A percentile compares a stretch with the other conserved stretches of the same genome.
Evolutionary conservation across 1,284 basidiomycete species (phyloP).

Genomic region (Crucibulum parvulum): DNA sequence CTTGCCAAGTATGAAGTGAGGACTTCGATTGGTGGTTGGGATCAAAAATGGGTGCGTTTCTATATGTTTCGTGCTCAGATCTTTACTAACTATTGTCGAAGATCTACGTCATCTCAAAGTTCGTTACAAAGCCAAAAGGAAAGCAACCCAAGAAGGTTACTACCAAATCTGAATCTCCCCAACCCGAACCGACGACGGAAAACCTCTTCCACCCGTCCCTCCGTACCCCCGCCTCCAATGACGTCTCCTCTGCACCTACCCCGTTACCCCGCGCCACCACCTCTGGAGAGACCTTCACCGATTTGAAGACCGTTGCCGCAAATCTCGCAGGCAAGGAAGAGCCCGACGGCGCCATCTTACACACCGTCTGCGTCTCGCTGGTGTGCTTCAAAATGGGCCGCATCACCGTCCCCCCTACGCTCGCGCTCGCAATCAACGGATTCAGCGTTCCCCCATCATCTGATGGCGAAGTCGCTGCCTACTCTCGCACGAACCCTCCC

Average conservation of each 20-base stretch:
- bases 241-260: constrained; percentile 12
- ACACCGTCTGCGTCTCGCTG: constrained; percentile 74
- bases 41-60: constrained; percentile 82
- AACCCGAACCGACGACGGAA: not conserved
- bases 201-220: constrained; percentile 21
- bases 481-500: constrained; percentile 56
- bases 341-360: constrained; percentile 64
- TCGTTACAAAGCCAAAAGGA: constrained; percentile 64
- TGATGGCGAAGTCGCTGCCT: constrained; percentile 16
- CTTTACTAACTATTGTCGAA: constrained; percentile 25
- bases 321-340: constrained; percentile 44
- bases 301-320: constrained; percentile 43
- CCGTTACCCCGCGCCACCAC: constrained; percentile 20
- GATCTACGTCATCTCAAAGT: constrained; percentile 71
- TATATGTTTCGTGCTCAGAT: not conserved
- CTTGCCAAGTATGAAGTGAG: constrained; percentile 75
- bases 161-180: too few relatives aligned
- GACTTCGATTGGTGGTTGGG: constrained; percentile 75
- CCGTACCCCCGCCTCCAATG: constrained; percentile 13
- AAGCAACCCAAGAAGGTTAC: constrained; percentile 28
- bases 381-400: constrained; percentile 80
- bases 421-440: constrained; percentile 63
- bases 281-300: constrained; percentile 20
- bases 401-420: constrained; percentile 76
- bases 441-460: constrained; percentile 45